These are phyloP conservation scores for Didymella exigua DNA, from an alignment of 2,329 filamentous ascomycete genomes.

Conservation along the genomic window DNA sequence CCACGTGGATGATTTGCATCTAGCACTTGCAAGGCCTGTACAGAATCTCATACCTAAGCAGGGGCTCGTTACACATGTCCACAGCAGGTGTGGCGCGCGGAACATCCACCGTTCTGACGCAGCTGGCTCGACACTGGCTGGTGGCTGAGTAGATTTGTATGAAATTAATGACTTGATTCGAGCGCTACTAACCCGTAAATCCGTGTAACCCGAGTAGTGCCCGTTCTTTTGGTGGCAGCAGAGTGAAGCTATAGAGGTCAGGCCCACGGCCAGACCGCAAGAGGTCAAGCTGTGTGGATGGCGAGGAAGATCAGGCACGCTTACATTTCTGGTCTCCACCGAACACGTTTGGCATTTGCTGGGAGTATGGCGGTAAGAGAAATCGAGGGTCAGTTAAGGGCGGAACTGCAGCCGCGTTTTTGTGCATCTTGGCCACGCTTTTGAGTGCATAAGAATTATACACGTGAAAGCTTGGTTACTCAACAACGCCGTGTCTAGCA, in stretches of 20 bases:
- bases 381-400: not conserved
- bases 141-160: conserved; percentile 23
- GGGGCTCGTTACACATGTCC: not conserved
- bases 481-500: not conserved
- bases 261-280: conserved; percentile 20
- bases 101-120: conserved; percentile 15
- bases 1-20: conserved; percentile 14
- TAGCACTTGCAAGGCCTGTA: conserved; percentile 1
- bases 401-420: conserved; percentile 2
- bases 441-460: not conserved
- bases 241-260: conserved; percentile 25
- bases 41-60: not conserved
- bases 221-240: conserved; percentile 17
- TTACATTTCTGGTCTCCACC: conserved; percentile 29
- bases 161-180: conserved; percentile 16
- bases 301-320: conserved; percentile 30
- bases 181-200: conserved; percentile 4
- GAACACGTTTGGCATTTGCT: conserved; percentile 27
- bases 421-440: not conserved
- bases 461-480: not conserved
- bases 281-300: conserved; percentile 17
- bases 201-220: conserved; percentile 24
- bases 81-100: conserved; percentile 15
- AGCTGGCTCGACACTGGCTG: conserved; percentile 7
- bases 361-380: conserved; percentile 7